A percentile compares a stretch with the other conserved stretches of the same genome.
Conservation (phyloP, 805 yeast genomes). For the Ogataea ramenticola region DNA sequence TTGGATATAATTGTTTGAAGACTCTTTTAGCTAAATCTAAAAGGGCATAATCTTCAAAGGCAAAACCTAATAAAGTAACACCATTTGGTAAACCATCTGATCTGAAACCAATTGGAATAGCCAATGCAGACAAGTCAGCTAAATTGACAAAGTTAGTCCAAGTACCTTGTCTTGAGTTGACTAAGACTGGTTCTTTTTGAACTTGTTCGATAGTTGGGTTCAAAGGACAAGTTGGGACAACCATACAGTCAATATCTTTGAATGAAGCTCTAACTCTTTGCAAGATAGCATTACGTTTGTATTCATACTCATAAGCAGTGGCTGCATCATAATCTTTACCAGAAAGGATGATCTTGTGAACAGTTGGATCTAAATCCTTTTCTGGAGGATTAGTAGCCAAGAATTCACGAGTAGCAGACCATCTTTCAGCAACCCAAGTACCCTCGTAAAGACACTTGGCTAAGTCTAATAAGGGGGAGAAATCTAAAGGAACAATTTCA, state of each 20-base stretch:
- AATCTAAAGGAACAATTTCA: constrained; percentile 55
- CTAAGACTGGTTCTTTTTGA: constrained; percentile 65
- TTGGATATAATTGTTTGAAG: constrained; percentile 40
- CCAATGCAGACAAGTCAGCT: constrained; percentile 87
- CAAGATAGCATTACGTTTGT: constrained; percentile 74
- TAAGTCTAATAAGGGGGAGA: constrained; percentile 66
- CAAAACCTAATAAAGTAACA: constrained; percentile 73
- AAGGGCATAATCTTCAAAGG: constrained; percentile 84
- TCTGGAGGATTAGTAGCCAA: constrained; percentile 64
- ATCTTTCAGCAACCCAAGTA: constrained; percentile 98
- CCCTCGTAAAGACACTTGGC: constrained; percentile 93
- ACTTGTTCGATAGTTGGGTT: constrained; percentile 78
- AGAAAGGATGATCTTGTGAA: constrained; percentile 61
- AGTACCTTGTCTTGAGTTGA: constrained; percentile 93
- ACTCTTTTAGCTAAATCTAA: constrained; percentile 75
- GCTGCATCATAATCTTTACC: constrained; percentile 79
- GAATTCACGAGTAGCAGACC: constrained; percentile 72
- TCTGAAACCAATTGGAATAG: constrained; percentile 87
- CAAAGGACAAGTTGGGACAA: constrained; percentile 92
- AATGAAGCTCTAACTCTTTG: constrained; percentile 53
- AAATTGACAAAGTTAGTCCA: constrained; percentile 95
- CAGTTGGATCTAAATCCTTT: constrained; percentile 77
- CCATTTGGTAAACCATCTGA: constrained; percentile 85
- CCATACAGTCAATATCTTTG: constrained; percentile 58
- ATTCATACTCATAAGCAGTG: constrained; percentile 78